Evolutionary conservation across 2,329 filamentous ascomycete species (phyloP), one percentile per base, ranked within the genome.

Genomic region (Coniochaeta ligniaria): DNA sequence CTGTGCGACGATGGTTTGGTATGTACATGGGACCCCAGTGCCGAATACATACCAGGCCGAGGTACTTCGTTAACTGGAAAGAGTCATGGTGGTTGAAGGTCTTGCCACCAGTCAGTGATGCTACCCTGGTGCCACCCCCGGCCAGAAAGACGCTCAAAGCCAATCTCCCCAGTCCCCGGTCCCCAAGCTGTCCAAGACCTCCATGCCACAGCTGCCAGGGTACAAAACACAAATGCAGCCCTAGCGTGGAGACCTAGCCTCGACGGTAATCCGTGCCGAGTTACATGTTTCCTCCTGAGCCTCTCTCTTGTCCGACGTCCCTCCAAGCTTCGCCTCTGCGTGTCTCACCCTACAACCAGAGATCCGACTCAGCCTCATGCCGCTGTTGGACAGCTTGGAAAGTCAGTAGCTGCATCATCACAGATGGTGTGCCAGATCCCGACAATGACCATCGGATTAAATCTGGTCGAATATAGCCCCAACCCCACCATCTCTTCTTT

Each of bases 211-310:
- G 5, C 22, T 52, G 47, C 47, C 47, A 31, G 24, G 47, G 24
- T 52, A 52, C 47, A 52, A 52, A 52, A 52, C 47, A 52, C 47
- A 47, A n/a, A 52, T 52, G 47, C 47, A 52, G 47, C 47, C 47
- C 47, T 52, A 52, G 47, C 47, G 47, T 52, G 24, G 47, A 24
- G 47, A 11, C 3, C 22, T 38, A 41, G 38, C 38, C 41, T 45
- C 5, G 20, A 24, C 4, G 43, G 20, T 6, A 47, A 26, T 24
- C 43, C 24, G 22, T 47, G 26, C 47, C 43, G 47, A 52, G 47
- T 52, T n/a, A 9, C 47, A 52, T 52, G 24, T 52, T 52, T 52
- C 12, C 26, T 47, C 11, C 43, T 20, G 20, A 41, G 17, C 38
- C 8, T 24, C 16, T 7, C 9, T 47, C 20, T 22, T 12, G 43